A percentile compares a stretch with the other conserved stretches of the same genome.
Evolutionary conservation across 768 basidiomycete species (phyloP).

Genomic region (Xanthoconium stramineum): DNA sequence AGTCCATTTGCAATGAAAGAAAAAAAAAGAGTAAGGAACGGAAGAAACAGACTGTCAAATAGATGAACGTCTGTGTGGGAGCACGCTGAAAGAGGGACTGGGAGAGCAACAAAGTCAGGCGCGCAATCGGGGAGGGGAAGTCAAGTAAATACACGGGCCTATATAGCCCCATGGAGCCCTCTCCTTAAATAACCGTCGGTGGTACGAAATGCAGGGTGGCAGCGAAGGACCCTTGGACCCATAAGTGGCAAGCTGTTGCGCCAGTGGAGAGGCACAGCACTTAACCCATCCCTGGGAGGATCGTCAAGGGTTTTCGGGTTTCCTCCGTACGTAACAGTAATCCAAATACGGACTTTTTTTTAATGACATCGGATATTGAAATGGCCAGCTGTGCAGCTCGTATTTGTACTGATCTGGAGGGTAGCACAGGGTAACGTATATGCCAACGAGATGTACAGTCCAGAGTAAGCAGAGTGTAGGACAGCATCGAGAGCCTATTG

Average conservation of each 20-base stretch:
- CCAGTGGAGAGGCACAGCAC: neutral
- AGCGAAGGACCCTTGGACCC: constrained; percentile 12
- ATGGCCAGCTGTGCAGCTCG: neutral
- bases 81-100: neutral
- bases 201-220: constrained; percentile 15
- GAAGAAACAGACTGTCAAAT: neutral
- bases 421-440: constrained; percentile 24
- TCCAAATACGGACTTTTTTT: neutral
- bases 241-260: constrained; percentile 9
- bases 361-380: too few species aligned
- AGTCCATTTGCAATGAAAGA: constrained; percentile 27
- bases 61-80: constrained; percentile 1
- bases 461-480: constrained; percentile 10
- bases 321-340: constrained; percentile 9
- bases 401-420: constrained; percentile 12
- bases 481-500: constrained; percentile 24
- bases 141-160: neutral
- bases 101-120: neutral
- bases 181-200: constrained; percentile 16
- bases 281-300: constrained; percentile 1
- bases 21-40: constrained; percentile 5
- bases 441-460: constrained; percentile 22
- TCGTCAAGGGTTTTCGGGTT: constrained; percentile 7
- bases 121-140: constrained; percentile 3
- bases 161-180: neutral